phyloP scores from a whole-genome alignment of 306 rosid genomes.

The Rosa multiflora region DNA sequence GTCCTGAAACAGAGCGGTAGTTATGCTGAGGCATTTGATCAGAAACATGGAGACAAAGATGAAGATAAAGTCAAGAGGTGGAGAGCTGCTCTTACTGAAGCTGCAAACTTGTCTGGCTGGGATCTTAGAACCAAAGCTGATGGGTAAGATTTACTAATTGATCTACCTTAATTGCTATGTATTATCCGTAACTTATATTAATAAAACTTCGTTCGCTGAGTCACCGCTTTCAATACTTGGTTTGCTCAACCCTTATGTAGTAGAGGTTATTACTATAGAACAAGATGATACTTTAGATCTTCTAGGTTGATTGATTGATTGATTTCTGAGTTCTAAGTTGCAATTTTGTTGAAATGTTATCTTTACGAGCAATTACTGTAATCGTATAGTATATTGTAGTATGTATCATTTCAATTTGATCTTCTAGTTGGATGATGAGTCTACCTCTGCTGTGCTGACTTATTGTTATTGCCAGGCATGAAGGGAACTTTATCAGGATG shows the following conservation, averaged over 20 bases:
- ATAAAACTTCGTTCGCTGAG: too few species aligned
- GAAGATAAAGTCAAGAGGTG: background rate
- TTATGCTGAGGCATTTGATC: background rate
- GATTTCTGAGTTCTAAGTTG: background rate
- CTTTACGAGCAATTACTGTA: background rate
- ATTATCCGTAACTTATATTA: background rate
- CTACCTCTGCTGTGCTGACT: background rate
- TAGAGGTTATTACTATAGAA: too few species aligned
- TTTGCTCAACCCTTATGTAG: too few species aligned
- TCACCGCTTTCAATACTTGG: too few species aligned
- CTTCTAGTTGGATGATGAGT: background rate
- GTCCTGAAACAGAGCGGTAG: background rate
- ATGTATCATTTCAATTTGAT: too few species aligned
- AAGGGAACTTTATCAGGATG: background rate
- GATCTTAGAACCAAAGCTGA: background rate
- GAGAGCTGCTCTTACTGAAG: background rate
- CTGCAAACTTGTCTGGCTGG: background rate
- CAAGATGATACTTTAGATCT: too few species aligned
- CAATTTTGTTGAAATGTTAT: background rate
- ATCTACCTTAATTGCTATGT: background rate
- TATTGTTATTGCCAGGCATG: background rate
- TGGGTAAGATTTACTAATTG: background rate
- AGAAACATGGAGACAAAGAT: background rate
- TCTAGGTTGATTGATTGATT: too few species aligned
- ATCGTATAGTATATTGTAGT: too few species aligned